Percentiles rank a stretch among this genome's conserved stretches.
These are phyloP conservation scores for Lentinus tigrinus DNA, from an alignment of 768 basidiomycete species.

Conservation along the genomic window DNA sequence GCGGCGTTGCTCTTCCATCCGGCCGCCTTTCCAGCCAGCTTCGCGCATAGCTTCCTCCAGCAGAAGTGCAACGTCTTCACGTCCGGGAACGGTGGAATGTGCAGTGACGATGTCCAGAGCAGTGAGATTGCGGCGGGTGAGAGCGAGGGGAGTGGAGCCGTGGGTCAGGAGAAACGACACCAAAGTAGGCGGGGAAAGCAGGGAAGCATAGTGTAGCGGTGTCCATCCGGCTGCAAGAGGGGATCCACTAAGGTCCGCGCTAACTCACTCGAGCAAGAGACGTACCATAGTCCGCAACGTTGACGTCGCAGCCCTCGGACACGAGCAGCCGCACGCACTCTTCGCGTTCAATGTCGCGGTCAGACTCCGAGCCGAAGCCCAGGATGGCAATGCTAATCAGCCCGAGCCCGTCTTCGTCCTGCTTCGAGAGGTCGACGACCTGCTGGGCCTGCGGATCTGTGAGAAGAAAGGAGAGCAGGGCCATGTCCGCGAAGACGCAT, in stretches of 20 bases:
- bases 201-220: constrained; percentile 86
- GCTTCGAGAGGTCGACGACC: constrained; percentile 62
- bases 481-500: constrained; percentile 75
- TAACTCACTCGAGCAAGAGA: constrained; percentile 6
- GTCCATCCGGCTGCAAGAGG: constrained; percentile 84
- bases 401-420: constrained; percentile 86
- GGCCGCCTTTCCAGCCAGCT: constrained; percentile 78
- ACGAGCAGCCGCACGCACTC: constrained; percentile 83
- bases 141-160: constrained; percentile 78
- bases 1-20: constrained; percentile 68
- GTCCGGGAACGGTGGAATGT: constrained; percentile 75
- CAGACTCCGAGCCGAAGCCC: constrained; percentile 79
- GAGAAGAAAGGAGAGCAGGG: constrained; percentile 70
- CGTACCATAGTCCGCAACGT: constrained; percentile 61
- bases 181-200: constrained; percentile 86
- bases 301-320: constrained; percentile 71
- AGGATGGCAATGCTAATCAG: constrained; percentile 76
- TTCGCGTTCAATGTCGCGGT: constrained; percentile 86
- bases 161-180: constrained; percentile 92
- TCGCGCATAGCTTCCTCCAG: constrained; percentile 87
- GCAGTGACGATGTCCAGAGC: constrained; percentile 89
- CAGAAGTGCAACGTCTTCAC: constrained; percentile 83
- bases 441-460: constrained; percentile 64
- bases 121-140: constrained; percentile 77
- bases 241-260: neutral